Evolutionary conservation across 192 early-diverging fungal genomes (phyloP), one percentile per base, ranked within the genome.

Genomic region (Coemansia sp.): DNA sequence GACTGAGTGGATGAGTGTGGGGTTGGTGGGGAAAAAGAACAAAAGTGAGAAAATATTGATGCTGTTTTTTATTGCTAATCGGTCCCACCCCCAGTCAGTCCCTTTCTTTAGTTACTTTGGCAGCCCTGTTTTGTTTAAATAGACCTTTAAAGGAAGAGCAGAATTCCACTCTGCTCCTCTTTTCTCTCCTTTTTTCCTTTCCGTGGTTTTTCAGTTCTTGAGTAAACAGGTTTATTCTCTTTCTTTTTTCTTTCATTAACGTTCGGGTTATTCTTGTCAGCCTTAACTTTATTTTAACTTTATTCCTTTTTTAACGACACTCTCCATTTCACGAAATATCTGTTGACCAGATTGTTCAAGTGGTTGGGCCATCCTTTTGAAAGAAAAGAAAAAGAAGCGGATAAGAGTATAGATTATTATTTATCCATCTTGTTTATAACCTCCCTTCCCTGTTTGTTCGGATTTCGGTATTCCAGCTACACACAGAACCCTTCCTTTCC

Each of bases 261-360:
- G 41, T 32, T 26, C 5, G 43, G 21, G 41, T 3, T 61, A 12
- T 64, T 18, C 43, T 18, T 49, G 23, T 6, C 26, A 26, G 18
- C 21, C 56, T 41, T 56, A 58, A 11, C 44, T 48, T 23, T 53
- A 69, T 66, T 43, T 70, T 19, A 52, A 66, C 63, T 61, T 50
- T 60, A 9, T 23, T 61, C 5, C 42, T 18, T 12, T 59, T 43
- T 38, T 48, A 3, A 47, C 42, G n/a, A 61, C 52, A 7, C 10
- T 32, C 38, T 39, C 37, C 16, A 26, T 23, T 60, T 60, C 45
- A n/a, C 56, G 40, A 58, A 47, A 65, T 61, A 62, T 76, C 75
- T 76, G 75, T 76, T 70, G 75, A 76, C 65, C 75, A 52, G 75
- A 68, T 61, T 26, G 9, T 54, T 19, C 26, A 26, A 26, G 52